These are phyloP conservation scores for Aspergillus sp. DNA, from an alignment of 2,329 filamentous ascomycete species.

Conservation along the genomic window DNA sequence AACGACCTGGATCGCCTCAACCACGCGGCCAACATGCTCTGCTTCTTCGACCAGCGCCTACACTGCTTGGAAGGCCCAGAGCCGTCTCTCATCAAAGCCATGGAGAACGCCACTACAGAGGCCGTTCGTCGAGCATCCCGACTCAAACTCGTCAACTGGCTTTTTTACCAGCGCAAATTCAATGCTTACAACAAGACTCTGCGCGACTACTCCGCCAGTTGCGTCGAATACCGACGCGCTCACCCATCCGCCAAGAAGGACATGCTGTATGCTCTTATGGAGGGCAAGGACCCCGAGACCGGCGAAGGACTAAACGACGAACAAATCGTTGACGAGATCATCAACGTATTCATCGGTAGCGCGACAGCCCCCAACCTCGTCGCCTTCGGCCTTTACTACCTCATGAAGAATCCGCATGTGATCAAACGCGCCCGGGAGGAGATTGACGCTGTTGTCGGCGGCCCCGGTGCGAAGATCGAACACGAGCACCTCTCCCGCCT, in stretches of 20 bases:
- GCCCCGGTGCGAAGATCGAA: constrained; percentile 24
- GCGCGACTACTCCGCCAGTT: constrained; percentile 57
- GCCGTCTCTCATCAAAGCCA: constrained; percentile 55
- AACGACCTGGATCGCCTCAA: constrained; percentile 57
- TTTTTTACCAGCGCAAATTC: constrained; percentile 57
- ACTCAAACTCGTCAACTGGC: constrained; percentile 55
- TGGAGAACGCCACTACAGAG: constrained; percentile 59
- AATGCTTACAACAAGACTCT: constrained; percentile 56
- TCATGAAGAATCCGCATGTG: constrained; percentile 63
- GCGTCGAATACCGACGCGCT: constrained; percentile 59
- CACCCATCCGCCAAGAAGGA: constrained; percentile 61
- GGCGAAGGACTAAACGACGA: constrained; percentile 60
- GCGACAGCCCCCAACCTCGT: constrained; percentile 71
- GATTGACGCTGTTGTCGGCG: constrained; percentile 55
- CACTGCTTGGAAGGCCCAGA: constrained; percentile 50
- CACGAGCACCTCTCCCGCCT: constrained; percentile 64
- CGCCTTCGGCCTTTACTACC: constrained; percentile 65
- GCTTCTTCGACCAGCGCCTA: constrained; percentile 56
- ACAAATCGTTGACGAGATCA: constrained; percentile 68
- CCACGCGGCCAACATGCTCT: constrained; percentile 54
- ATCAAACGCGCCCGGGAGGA: constrained; percentile 66
- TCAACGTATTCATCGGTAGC: constrained; percentile 66
- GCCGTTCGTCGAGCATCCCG: constrained; percentile 58
- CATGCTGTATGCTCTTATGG: constrained; percentile 62
- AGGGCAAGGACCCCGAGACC: constrained; percentile 63